Percentiles rank a stretch among this genome's conserved stretches.
Evolutionary conservation across 1,284 basidiomycete genomes (phyloP).

Genomic region (Ustilago lituana): DNA sequence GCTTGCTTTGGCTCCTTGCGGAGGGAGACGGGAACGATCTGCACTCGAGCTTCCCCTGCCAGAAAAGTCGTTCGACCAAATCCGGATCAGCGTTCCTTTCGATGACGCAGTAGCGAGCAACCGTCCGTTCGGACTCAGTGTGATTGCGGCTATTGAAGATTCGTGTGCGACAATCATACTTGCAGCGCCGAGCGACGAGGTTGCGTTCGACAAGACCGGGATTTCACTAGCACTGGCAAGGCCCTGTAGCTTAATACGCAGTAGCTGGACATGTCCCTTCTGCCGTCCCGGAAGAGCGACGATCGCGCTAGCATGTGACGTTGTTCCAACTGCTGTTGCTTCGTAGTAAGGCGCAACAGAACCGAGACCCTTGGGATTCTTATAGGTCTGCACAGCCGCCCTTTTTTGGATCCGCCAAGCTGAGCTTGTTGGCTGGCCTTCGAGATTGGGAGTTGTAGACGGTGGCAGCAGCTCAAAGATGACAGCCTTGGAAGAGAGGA

Average conservation of each 20-base stretch:
- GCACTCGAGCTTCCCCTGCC: background rate
- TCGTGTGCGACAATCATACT: constrained; percentile 60
- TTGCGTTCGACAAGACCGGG: background rate
- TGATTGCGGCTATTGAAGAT: constrained; percentile 43
- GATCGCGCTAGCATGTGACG: constrained; percentile 11
- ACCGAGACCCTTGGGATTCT: constrained; percentile 38
- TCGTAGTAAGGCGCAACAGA: constrained; percentile 26
- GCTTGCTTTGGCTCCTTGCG: background rate
- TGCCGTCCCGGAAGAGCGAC: constrained; percentile 57
- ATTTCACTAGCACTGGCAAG: background rate
- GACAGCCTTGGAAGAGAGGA: constrained; percentile 48
- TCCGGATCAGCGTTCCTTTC: constrained; percentile 54
- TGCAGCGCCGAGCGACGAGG: constrained; percentile 35
- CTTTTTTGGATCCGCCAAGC: constrained; percentile 46
- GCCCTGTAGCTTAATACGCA: constrained; percentile 22
- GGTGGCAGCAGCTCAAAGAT: constrained; percentile 50
- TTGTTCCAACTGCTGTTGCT: background rate
- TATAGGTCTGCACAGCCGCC: constrained; percentile 36
- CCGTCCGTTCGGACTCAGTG: constrained; percentile 42
- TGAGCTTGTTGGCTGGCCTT: background rate
- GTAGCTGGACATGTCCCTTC: constrained; percentile 57
- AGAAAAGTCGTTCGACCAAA: constrained; percentile 47
- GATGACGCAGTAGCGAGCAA: constrained; percentile 55
- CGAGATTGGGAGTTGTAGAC: background rate
- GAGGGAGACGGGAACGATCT: constrained; percentile 2